Percentiles rank a stretch among this genome's conserved stretches.
Conservation (phyloP, 257 asterid genomes). For the Solanum pimpinellifolium region DNA sequence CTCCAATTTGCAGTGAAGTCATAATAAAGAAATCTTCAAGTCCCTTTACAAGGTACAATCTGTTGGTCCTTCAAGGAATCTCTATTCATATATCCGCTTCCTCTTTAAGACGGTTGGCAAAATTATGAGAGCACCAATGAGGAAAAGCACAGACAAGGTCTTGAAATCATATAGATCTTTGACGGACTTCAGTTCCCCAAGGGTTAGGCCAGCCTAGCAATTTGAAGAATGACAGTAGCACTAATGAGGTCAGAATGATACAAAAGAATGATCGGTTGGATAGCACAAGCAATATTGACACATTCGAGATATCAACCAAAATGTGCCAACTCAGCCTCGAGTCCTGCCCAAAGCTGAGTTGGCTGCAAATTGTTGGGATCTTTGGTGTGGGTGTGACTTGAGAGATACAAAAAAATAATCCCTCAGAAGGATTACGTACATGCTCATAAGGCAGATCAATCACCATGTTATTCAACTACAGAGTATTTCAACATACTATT, state of each 20-base stretch:
- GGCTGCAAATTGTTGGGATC: neutral
- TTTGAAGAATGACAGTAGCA: neutral
- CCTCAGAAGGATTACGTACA: neutral
- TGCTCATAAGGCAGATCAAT: neutral
- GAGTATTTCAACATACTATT: neutral
- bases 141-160: conserved; percentile 71
- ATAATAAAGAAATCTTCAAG: neutral
- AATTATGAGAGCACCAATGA: conserved; percentile 56
- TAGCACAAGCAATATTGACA: neutral
- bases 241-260: neutral
- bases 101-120: conserved; percentile 66
- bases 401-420: neutral
- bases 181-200: conserved; percentile 70
- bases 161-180: conserved; percentile 70
- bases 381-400: neutral
- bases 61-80: neutral
- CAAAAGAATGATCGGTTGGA: neutral
- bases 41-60: neutral
- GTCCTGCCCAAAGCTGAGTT: neutral
- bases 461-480: neutral
- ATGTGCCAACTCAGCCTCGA: neutral
- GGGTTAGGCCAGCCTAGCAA: conserved; percentile 80
- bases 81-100: conserved; percentile 63
- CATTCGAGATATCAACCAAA: neutral
- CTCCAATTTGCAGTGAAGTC: neutral